Base-by-base conservation (phyloP, 2,329 filamentous ascomycete species). In the Ceratocystis cubensis region DNA sequence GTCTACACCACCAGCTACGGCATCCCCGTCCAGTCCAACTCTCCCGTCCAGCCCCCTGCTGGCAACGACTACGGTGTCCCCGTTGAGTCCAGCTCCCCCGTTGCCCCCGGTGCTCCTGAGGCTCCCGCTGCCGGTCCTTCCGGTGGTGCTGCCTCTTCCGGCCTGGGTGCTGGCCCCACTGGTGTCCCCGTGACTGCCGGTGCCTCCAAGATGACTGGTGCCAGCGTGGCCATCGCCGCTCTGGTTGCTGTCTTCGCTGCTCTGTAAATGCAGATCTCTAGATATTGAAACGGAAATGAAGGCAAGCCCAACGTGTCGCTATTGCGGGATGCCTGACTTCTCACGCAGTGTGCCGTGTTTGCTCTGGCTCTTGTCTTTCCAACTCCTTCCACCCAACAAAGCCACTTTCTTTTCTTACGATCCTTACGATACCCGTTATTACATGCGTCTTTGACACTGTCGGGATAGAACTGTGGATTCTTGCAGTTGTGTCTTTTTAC, bases 31-130 rank as follows among this genome's bases (percentile, higher is more conserved):
- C 15, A 61, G 53, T 28, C 66, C 30, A 65, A 50, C 62, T 45
- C 61, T 46, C 62, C 41, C 20, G 41, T 69, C 37, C 46, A 50
- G 30, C 46, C 66, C 37, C 2, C 48, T 41, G n/a, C 22, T 17
- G 66, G 45, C 30, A 45, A 30, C 33, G 65, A 48, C n/a, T 66
- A 61, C 45, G 44, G 61, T 30, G 61, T 22, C 5, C 61, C 44
- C 44, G 61, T 63, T 13, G 61, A 66, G 56, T 77, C 77, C 50
- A 63, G 56, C 62, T 56, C 53, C 8, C 53, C 53, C 53, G 22
- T 57, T 10, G 56, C 67, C 15, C 70, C 73, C n/a, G 37, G 10
- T 4, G 67, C 59, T 28, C 50, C 61, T 22, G 67, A 66, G 33
- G 63, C 45, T 17, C 50, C 66, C 41, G 59, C 66, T 10, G 62